Conservation (phyloP, 164 flowering plant genomes). For the Cinnamomum chago region DNA sequence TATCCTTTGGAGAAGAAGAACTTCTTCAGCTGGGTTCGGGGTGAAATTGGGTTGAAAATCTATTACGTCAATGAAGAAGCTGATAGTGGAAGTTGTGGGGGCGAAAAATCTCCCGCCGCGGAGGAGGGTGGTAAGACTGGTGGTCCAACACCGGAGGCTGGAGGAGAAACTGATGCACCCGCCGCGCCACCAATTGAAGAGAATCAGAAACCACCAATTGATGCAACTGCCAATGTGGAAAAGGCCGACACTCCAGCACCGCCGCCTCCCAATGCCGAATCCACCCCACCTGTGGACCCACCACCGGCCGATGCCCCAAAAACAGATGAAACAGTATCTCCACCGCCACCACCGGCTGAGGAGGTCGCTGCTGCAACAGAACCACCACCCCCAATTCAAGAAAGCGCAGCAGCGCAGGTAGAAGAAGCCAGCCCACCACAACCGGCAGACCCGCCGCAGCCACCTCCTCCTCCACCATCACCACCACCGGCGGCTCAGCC, state of each 20-base stretch:
- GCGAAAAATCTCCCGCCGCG: constrained; percentile 58
- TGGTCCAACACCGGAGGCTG: constrained; percentile 11
- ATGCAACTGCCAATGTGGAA: constrained; percentile 3
- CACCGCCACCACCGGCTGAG: constrained; percentile 11
- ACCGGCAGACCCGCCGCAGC: not conserved
- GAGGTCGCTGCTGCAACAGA: not conserved
- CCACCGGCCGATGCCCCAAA: constrained; percentile 6
- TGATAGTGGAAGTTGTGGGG: constrained; percentile 74
- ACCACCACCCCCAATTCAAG: not conserved
- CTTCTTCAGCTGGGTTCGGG: constrained; percentile 61
- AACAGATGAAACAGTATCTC: not conserved
- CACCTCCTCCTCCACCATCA: not conserved
- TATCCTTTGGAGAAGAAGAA: constrained; percentile 67
- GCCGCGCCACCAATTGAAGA: not conserved
- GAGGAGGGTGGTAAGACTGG: constrained; percentile 10
- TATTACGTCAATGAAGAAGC: constrained; percentile 44
- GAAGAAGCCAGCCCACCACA: not conserved
- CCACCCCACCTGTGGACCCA: not conserved
- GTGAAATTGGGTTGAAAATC: constrained; percentile 75
- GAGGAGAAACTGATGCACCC: constrained; percentile 4
- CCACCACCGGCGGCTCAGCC: not conserved
- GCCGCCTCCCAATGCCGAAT: not conserved
- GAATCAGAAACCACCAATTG: constrained; percentile 1
- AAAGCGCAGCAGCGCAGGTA: not conserved
- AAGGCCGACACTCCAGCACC: constrained; percentile 9